Evolutionary conservation across 179 eudicot species (phyloP).

Genomic region (Amaranthus tricolor): DNA sequence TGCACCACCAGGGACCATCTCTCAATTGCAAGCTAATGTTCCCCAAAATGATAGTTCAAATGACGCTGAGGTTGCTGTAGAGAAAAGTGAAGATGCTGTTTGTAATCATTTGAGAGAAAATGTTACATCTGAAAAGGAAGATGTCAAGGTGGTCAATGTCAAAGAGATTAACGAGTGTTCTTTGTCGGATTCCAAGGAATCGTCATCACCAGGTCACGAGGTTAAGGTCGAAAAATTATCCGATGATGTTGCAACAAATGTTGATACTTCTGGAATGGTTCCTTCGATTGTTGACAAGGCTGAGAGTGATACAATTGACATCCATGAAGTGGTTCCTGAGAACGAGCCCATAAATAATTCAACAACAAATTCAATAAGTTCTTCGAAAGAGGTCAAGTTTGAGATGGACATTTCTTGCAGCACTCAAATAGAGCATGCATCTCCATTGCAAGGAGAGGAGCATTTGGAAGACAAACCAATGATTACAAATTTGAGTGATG

Average conservation of each 20-base stretch:
- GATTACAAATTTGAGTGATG: slow-evolving; percentile 41
- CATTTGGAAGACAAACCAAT: slow-evolving; percentile 44
- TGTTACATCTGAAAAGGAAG: slow-evolving; percentile 21
- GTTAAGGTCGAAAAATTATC: slow-evolving; percentile 36
- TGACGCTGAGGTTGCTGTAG: slow-evolving; percentile 28
- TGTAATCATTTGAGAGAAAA: slow-evolving; percentile 22
- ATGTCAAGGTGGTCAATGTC: slow-evolving; percentile 32
- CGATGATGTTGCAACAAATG: slow-evolving; percentile 27
- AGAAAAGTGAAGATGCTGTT: slow-evolving; percentile 32
- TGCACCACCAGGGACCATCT: slow-evolving; percentile 92
- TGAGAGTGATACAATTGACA: slow-evolving; percentile 44
- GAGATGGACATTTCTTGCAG: slow-evolving; percentile 29
- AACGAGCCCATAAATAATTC: slow-evolving; percentile 27
- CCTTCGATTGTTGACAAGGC: slow-evolving; percentile 25
- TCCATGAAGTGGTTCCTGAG: slow-evolving; percentile 45
- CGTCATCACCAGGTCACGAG: slow-evolving; percentile 28
- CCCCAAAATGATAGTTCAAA: slow-evolving; percentile 35
- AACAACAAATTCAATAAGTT: slow-evolving; percentile 28
- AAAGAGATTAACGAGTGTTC: slow-evolving; percentile 37
- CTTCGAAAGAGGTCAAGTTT: slow-evolving; percentile 30
- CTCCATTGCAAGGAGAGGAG: slow-evolving; percentile 35
- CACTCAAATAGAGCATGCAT: slow-evolving; percentile 27
- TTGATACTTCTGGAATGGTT: slow-evolving; percentile 21
- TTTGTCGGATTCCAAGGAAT: slow-evolving; percentile 28
- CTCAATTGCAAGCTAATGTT: slow-evolving; percentile 55